These are phyloP conservation scores for Pilobolus umbonatus DNA, from an alignment of 192 early-diverging fungal species.

Conservation along the genomic window DNA sequence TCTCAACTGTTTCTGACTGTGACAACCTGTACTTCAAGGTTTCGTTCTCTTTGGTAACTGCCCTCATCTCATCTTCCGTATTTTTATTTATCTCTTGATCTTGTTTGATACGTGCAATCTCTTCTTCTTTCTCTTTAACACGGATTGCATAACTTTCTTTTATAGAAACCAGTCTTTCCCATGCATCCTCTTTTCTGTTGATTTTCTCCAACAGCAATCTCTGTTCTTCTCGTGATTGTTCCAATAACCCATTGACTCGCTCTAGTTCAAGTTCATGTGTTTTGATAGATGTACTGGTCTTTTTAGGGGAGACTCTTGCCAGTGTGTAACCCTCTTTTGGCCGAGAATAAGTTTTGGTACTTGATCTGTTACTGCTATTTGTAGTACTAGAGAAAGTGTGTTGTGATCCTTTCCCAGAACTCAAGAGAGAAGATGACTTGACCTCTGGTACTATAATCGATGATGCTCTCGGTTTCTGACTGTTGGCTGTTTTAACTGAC, in stretches of 20 bases:
- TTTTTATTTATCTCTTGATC: not conserved
- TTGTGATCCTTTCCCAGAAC: too few relatives aligned
- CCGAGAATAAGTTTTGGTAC: too few relatives aligned
- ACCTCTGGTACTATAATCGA: too few relatives aligned
- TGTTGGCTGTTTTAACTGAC: too few relatives aligned
- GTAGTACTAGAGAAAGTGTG: too few relatives aligned
- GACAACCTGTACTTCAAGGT: not conserved
- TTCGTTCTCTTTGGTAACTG: constrained; percentile 1
- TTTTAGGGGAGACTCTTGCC: too few relatives aligned
- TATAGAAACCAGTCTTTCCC: constrained; percentile 23
- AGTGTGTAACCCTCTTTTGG: too few relatives aligned
- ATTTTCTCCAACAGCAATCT: constrained; percentile 9
- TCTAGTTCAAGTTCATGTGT: too few relatives aligned
- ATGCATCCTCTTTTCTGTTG: constrained; percentile 19
- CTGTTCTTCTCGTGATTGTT: constrained; percentile 18
- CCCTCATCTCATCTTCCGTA: not conserved
- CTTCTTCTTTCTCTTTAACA: constrained; percentile 21
- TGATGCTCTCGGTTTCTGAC: too few relatives aligned
- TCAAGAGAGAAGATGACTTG: too few relatives aligned
- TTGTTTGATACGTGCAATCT: not conserved
- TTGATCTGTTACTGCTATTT: too few relatives aligned
- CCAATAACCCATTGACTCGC: constrained; percentile 14
- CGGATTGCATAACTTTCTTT: constrained; percentile 24
- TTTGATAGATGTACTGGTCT: too few relatives aligned
- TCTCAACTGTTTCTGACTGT: constrained; percentile 8